Evolutionary conservation across 768 basidiomycete genomes (phyloP), one percentile per base, ranked within the genome.

Genomic region (Auriculariales sp.): DNA sequence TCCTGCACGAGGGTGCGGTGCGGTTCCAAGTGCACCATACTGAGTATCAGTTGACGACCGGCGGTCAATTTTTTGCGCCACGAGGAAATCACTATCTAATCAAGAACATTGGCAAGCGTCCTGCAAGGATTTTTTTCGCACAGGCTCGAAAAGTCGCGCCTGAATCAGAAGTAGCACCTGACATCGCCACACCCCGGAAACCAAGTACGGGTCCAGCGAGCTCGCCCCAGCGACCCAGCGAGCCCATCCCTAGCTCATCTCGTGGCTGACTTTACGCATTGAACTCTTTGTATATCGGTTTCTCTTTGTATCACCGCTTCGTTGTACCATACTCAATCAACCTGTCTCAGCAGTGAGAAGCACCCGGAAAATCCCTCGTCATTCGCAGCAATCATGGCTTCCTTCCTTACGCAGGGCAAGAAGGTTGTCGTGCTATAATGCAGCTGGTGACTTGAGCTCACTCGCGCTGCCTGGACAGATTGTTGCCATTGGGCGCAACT

Each of bases 401-500:
- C 70, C 15, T 74, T 75, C 54, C 62, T 67, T 47, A 64, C 62
- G 50, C 64, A 66, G 9, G 74, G 73, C 28, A 74, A 68, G 55
- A 75, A 75, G 67, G 73, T 68, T 49, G 17, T 49, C 1, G 24
- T 14, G 2, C 10, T 42, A 15, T 14, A 19, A 17, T 28, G 14
- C 28, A n/a, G n/a, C n/a, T n/a, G n/a, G n/a, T n/a, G n/a, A n/a
- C n/a, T n/a, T 7, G 33, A 36, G 30, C 30, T 5, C 42, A 44
- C 30, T 24, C 24, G 25, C 33, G 27, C 29, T 49, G 5, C 32
- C 52, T 14, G 14, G 28, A 49, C 46, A 91, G 85, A 93, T 97
- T 57, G 83, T 97, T 30, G 93, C 91, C 30, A 97, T 98, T 52
- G 94, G 94, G 29, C 78, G 94, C 52, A 97, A 95, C 70, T 95